These are phyloP conservation scores for Parafenestella ontariensis DNA, from an alignment of 2,329 filamentous ascomycete species.

Conservation along the genomic window DNA sequence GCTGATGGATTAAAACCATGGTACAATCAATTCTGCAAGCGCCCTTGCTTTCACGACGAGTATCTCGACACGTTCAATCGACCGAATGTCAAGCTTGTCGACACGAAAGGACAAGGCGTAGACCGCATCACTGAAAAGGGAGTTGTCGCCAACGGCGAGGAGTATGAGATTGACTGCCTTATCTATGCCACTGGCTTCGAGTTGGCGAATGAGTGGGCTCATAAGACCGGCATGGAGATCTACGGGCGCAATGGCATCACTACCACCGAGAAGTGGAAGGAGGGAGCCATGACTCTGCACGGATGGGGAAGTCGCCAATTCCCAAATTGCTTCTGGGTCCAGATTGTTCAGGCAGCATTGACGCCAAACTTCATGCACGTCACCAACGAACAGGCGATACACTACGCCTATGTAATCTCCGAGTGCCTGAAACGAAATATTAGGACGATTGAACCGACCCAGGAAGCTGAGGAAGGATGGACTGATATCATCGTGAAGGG, in stretches of 20 bases:
- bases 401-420: conserved; percentile 56
- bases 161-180: conserved; percentile 58
- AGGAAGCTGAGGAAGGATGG: conserved; percentile 59
- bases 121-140: conserved; percentile 49
- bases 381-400: conserved; percentile 40
- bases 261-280: conserved; percentile 56
- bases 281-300: conserved; percentile 60
- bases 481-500: conserved; percentile 49
- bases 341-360: conserved; percentile 26
- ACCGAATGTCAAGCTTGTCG: conserved; percentile 65
- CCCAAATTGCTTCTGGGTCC: conserved; percentile 62
- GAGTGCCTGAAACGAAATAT: conserved; percentile 40
- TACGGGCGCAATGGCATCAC: conserved; percentile 55
- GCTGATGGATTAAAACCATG: conserved; percentile 64
- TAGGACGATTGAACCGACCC: conserved; percentile 54
- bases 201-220: conserved; percentile 39
- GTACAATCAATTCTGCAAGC: conserved; percentile 70
- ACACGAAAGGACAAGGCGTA: conserved; percentile 64
- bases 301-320: conserved; percentile 59
- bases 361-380: conserved; percentile 38
- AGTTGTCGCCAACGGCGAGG: conserved; percentile 56
- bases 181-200: conserved; percentile 58
- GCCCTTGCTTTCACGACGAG: conserved; percentile 67
- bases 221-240: conserved; percentile 48
- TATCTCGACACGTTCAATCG: conserved; percentile 67